Evolutionary conservation across 2,329 filamentous ascomycete genomes (phyloP), one percentile per base, ranked within the genome.

Genomic region (Diaporthe ilicicola): DNA sequence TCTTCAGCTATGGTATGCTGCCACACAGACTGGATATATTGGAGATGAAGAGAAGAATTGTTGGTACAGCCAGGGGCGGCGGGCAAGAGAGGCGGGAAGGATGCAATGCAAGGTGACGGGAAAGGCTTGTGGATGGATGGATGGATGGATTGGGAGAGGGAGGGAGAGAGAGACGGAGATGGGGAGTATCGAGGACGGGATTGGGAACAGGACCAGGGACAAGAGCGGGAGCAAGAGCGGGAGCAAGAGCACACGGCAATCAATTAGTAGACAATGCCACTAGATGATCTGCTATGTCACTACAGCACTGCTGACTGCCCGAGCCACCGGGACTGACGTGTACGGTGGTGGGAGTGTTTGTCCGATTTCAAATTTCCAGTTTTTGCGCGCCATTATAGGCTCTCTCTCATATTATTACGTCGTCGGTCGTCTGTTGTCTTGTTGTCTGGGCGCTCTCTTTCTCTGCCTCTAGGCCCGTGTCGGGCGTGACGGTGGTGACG

Each of bases 271-370:
- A 1, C 4, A 15, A 19, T 19, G n/a, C n/a, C n/a, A 51, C 9
- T 6, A 13, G 22, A 22, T 27, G 27, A 22, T 51, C 24, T 9
- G 24, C 24, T 8, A 13, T 19, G 27, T 19, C 59, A 71, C 53
- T 37, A 29, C 32, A 37, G 53, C 10, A 32, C 8, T 7, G 34
- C 42, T 59, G 50, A 50, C 44, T 50, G 59, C 29, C 59, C 59
- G 44, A 64, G 59, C 59, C 59, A 64, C 44, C 12, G 59, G 59
- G 44, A 64, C 59, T 64, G 59, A 64, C 59, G 59, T 64, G 59
- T 37, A 37, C 59, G n/a, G n/a, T n/a, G n/a, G n/a, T 34, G 32
- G 29, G 17, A 27, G 22, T n/a, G 44, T 15, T 13, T 64, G 59
- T 27, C 59, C 42, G 44, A 34, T 64, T 64, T 10, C 29, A 37